Percentiles rank a stretch among this genome's conserved stretches.
Evolutionary conservation across 2,329 filamentous ascomycete genomes (phyloP).

Genomic region (Gliomastix tumulicola): DNA sequence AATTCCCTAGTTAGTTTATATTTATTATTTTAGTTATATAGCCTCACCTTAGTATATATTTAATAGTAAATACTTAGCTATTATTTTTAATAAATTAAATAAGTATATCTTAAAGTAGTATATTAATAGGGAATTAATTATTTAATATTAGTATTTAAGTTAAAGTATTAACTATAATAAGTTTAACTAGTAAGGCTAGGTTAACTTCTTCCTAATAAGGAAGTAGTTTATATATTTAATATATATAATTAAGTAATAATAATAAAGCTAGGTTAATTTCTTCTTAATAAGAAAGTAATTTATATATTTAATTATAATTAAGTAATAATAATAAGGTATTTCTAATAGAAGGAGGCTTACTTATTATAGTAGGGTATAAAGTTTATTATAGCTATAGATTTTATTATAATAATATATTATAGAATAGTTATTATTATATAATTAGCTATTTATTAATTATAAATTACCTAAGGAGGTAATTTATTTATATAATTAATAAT

Average conservation of each 20-base stretch:
- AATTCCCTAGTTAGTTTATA: no score
- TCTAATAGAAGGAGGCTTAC: neutral
- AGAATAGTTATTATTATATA: neutral
- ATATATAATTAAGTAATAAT: neutral
- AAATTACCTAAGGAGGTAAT: neutral
- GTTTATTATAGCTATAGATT: conserved; percentile 1
- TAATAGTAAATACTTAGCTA: neutral
- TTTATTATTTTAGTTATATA: no score
- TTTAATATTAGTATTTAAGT: neutral
- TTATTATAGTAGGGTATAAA: neutral
- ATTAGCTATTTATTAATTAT: neutral
- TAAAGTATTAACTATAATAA: neutral
- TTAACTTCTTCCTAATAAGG: neutral
- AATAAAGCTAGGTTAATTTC: neutral
- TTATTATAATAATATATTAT: neutral
- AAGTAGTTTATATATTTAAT: neutral
- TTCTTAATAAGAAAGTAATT: neutral
- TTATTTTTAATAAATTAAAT: neutral
- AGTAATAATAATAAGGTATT: neutral
- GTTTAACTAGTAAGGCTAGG: neutral
- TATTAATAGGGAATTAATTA: neutral
- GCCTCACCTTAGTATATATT: neutral
- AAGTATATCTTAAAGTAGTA: neutral
- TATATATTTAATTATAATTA: neutral
- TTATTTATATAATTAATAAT: conserved; percentile 18